phyloP scores from a whole-genome alignment of 208 protist species.

The Porcisia hertigi region DNA sequence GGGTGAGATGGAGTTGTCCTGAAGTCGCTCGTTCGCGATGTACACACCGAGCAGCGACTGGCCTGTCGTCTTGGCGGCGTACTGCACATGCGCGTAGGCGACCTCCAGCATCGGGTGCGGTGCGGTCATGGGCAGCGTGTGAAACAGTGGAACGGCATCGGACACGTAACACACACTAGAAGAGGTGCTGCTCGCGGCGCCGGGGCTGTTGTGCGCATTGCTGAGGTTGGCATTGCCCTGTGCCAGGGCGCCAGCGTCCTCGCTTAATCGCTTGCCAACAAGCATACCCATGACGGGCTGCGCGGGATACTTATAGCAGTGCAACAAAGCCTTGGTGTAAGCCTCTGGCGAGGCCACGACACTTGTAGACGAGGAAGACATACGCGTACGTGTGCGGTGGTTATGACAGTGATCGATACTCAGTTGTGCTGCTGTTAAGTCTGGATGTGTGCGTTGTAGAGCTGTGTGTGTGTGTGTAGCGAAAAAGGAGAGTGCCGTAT shows the following conservation, averaged over 20 bases:
- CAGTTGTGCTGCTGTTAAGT: not conserved
- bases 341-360: constrained; percentile 70
- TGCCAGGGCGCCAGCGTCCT: constrained; percentile 14
- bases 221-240: not conserved
- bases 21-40: constrained; percentile 75
- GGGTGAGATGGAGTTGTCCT: constrained; percentile 53
- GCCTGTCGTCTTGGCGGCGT: constrained; percentile 61
- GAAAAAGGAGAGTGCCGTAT: too few species aligned
- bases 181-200: constrained; percentile 15
- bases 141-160: constrained; percentile 82
- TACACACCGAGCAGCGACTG: constrained; percentile 80
- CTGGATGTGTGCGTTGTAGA: not conserved
- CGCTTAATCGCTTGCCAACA: constrained; percentile 72
- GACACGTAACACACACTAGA: constrained; percentile 49
- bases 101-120: constrained; percentile 86
- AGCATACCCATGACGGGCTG: constrained; percentile 83
- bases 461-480: not conserved
- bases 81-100: constrained; percentile 74
- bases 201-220: constrained; percentile 1
- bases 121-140: constrained; percentile 68
- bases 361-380: constrained; percentile 18
- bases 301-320: constrained; percentile 86
- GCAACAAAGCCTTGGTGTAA: constrained; percentile 82
- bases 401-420: not conserved
- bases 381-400: constrained; percentile 4